Percentiles rank a stretch among this genome's conserved stretches.
phyloP scores from a whole-genome alignment of 148 eudicot genomes.

The Camellia lanceoleosa region DNA sequence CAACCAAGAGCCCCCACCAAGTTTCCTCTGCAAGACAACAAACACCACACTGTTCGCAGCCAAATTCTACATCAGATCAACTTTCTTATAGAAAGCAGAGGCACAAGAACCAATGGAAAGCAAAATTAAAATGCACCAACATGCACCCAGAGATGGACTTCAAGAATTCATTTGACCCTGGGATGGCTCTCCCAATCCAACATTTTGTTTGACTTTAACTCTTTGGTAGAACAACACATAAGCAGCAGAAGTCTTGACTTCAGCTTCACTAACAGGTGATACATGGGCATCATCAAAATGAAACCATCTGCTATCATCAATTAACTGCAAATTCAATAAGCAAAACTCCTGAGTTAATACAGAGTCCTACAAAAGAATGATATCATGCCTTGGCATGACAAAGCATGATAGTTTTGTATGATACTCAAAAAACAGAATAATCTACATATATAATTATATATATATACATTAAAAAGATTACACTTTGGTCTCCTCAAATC shows the following conservation, averaged over 20 bases:
- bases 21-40: not conserved
- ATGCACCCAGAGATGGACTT: constrained; percentile 9
- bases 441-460: too few species aligned
- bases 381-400: not conserved
- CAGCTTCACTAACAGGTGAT: constrained; percentile 71
- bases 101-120: not conserved
- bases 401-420: not conserved
- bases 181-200: constrained; percentile 36
- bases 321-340: constrained; percentile 54
- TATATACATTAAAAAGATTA: not conserved
- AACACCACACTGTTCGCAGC: not conserved
- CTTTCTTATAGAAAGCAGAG: not conserved
- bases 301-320: constrained; percentile 89
- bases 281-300: constrained; percentile 94
- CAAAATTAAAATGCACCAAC: not conserved
- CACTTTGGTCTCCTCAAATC: not conserved
- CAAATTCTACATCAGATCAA: not conserved
- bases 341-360: constrained; percentile 2
- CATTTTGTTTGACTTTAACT: constrained; percentile 35
- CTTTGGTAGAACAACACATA: constrained; percentile 90
- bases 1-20: not conserved
- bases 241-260: constrained; percentile 85
- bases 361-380: not conserved
- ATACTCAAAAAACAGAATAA: not conserved
- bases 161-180: constrained; percentile 22